phyloP scores from a whole-genome alignment of 1,139 yeast genomes.

The Pichia sp. region DNA sequence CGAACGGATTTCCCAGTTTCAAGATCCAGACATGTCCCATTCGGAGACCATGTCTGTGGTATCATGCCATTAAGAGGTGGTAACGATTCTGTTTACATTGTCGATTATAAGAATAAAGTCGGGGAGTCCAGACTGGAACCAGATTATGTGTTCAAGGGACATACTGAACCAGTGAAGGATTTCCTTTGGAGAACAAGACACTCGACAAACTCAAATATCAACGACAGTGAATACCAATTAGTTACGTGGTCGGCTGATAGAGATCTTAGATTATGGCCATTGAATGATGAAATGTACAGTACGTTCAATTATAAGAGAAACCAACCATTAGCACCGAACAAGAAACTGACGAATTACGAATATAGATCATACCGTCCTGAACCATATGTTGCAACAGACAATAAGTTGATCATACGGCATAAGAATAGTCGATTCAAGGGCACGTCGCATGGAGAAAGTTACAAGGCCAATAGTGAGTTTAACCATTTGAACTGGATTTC shows the following conservation, averaged over 20 bases:
- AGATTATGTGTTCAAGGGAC: conserved; percentile 70
- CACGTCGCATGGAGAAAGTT: conserved; percentile 6
- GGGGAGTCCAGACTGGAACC: conserved; percentile 50
- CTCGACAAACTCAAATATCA: conserved; percentile 40
- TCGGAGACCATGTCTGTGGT: conserved; percentile 83
- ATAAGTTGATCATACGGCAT: conserved; percentile 26
- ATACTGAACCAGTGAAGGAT: conserved; percentile 80
- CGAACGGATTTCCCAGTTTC: conserved; percentile 82
- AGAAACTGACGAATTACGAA: conserved; percentile 42
- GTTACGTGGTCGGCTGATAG: conserved; percentile 95
- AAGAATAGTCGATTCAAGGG: conserved; percentile 14
- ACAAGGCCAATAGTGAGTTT: conserved; percentile 24
- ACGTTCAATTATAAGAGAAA: conserved; percentile 51
- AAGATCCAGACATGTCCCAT: conserved; percentile 84
- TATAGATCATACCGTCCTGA: conserved; percentile 53
- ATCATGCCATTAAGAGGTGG: conserved; percentile 94
- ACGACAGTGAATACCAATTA: conserved; percentile 80
- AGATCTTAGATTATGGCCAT: conserved; percentile 82
- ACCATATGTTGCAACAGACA: conserved; percentile 33
- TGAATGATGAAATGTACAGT: conserved; percentile 56
- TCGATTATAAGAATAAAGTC: conserved; percentile 46
- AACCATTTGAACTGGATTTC: conserved; percentile 91
- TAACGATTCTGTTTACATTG: conserved; percentile 65
- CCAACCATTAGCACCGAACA: conserved; percentile 30
- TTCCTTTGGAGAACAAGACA: conserved; percentile 80